Base-by-base conservation (phyloP, 352 stramenopile species). In the Phytophthora quininea region DNA sequence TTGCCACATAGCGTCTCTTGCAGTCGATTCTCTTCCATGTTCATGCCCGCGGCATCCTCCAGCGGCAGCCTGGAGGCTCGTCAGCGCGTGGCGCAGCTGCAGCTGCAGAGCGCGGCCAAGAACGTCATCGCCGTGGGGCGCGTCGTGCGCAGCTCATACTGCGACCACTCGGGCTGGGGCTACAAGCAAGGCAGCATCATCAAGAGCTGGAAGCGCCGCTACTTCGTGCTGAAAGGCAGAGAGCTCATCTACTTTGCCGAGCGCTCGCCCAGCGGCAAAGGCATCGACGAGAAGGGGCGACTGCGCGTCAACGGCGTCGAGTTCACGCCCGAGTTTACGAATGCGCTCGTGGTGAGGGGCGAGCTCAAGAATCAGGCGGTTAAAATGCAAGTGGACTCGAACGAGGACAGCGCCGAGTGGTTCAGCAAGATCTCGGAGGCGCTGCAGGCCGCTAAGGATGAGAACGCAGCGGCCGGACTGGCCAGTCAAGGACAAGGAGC, bases 181-280 rank as follows among this genome's bases (percentile, higher is more conserved):
- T 79, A 71, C 54, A 96, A 96, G 76, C 81, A 94, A 58, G 88
- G 88, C 50, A 80, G 78, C 56, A 91, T 92, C 60, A 86, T 94
- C 66, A 88, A 90, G 71, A 89, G 60, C 52, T 94, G 88, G 88
- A 96, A 96, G 62, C 79, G 79, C 54, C 84, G 88, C 9, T 96
- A 91, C 62, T 95, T 96, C 58, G 86, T 94, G 48, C 77, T 96
- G 37, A 90, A 92, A 51, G 86, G 75, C 11, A 59, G 76, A 24
- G 82, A 94, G 54, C 76, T 96, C 54, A 82, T 92, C 52, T 96
- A 96, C 65, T 96, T 91, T 56, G 74, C 72, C 32, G 79, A 87
- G 55, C 74, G 80, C 37, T 91, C 82, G 3, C 82, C 82, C 2
- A 89, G 79, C 47, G 84, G 84, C 70, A 91, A 92, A 33, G 84